Conservation (phyloP, 495 filamentous ascomycete species). For the Hypomontagnella monticulosa region DNA sequence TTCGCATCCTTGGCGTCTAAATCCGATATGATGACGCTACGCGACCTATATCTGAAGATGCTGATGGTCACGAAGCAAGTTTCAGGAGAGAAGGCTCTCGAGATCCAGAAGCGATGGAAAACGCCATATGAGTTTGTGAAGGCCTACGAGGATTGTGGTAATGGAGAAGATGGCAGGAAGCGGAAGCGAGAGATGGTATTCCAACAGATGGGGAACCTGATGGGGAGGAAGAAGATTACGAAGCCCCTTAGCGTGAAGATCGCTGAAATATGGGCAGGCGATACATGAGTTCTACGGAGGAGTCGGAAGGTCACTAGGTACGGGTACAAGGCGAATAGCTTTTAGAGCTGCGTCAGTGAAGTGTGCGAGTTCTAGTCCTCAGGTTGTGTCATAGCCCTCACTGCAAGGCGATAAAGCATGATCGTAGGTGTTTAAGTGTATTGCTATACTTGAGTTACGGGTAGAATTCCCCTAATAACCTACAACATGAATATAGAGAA, state of each 20-base stretch:
- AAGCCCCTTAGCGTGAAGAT: slow-evolving; percentile 73
- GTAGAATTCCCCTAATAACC: too few relatives aligned
- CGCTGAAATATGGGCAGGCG: slow-evolving; percentile 74
- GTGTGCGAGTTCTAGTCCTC: too few relatives aligned
- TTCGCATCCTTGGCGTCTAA: slow-evolving; percentile 79
- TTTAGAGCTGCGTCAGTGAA: too few relatives aligned
- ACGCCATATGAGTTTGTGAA: slow-evolving; percentile 76
- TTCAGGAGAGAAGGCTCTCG: slow-evolving; percentile 82
- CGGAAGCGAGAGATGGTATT: slow-evolving; percentile 64
- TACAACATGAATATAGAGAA: too few relatives aligned
- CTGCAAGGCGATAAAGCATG: too few relatives aligned
- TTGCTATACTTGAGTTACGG: too few relatives aligned
- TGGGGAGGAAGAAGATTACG: slow-evolving; percentile 74
- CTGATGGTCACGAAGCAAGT: slow-evolving; percentile 83
- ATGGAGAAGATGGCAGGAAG: slow-evolving; percentile 56
- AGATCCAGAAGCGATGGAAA: slow-evolving; percentile 78
- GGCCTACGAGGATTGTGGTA: slow-evolving; percentile 67
- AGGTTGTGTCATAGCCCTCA: too few relatives aligned
- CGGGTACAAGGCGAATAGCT: background rate
- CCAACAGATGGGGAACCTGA: slow-evolving; percentile 60
- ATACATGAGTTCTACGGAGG: slow-evolving; percentile 30
- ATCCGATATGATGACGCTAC: slow-evolving; percentile 74
- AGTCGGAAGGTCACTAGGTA: background rate
- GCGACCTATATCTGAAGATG: slow-evolving; percentile 86
- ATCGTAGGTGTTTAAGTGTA: too few relatives aligned